Percentiles rank a stretch among this genome's conserved stretches.
These are phyloP conservation scores for Jimgerdemannia flammicorona DNA, from an alignment of 192 early-diverging fungal species.

Conservation along the genomic window DNA sequence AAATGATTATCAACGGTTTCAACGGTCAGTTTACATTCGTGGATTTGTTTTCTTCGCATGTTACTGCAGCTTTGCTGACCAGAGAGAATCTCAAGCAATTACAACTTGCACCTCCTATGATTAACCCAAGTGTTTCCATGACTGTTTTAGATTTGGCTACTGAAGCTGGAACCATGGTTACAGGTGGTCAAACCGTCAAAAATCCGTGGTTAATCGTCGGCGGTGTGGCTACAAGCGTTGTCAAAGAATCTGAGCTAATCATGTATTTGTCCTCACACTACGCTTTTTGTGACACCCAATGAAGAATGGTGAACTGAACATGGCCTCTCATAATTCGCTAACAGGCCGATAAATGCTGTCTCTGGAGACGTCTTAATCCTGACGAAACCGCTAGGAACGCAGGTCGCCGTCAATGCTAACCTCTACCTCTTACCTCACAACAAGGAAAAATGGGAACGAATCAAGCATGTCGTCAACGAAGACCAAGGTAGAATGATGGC, in stretches of 20 bases:
- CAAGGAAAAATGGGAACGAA: slow-evolving; percentile 4
- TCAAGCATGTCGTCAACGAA: not conserved
- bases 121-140: not conserved
- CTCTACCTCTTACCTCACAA: slow-evolving; percentile 4
- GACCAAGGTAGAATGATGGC: not conserved
- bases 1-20: slow-evolving; percentile 1
- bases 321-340: not conserved
- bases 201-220: slow-evolving; percentile 5
- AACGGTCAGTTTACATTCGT: not conserved
- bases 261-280: not conserved
- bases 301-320: not conserved
- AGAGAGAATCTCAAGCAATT: not conserved
- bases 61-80: too few species aligned
- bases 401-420: slow-evolving; percentile 1
- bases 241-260: not conserved
- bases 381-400: slow-evolving; percentile 1
- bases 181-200: slow-evolving; percentile 4
- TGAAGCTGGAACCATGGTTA: not conserved
- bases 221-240: not conserved
- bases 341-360: not conserved
- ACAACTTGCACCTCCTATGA: not conserved
- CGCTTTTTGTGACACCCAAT: not conserved
- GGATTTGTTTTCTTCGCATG: too few species aligned
- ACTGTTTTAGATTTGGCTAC: not conserved
- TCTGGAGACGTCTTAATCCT: not conserved